A percentile compares a stretch with the other conserved stretches of the same genome.
Conservation (phyloP, 2,329 filamentous ascomycete genomes). For the Periconia sp. region DNA sequence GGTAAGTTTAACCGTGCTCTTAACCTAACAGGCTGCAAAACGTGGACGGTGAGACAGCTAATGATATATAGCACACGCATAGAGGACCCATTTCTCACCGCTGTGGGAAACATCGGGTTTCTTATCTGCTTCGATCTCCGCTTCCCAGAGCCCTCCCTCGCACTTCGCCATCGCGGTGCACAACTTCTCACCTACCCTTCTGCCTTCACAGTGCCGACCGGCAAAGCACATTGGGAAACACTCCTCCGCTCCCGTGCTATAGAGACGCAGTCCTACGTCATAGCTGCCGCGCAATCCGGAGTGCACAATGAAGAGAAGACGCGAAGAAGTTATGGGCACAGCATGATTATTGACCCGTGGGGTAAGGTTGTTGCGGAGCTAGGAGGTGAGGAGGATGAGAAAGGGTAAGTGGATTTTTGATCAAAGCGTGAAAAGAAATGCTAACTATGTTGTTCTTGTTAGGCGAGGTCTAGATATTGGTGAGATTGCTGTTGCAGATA, state of each 20-base stretch:
- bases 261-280: slow-evolving; percentile 85
- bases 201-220: slow-evolving; percentile 88
- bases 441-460: slow-evolving; percentile 22
- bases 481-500: slow-evolving; percentile 56
- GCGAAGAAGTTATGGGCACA: slow-evolving; percentile 82
- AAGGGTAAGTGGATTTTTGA: slow-evolving; percentile 35
- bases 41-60: too few relatives aligned
- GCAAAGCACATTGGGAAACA: slow-evolving; percentile 83
- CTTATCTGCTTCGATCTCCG: slow-evolving; percentile 92
- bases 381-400: slow-evolving; percentile 56
- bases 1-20: too few relatives aligned
- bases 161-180: slow-evolving; percentile 69
- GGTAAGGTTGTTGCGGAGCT: slow-evolving; percentile 74
- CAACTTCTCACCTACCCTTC: slow-evolving; percentile 86
- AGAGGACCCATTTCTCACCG: slow-evolving; percentile 72
- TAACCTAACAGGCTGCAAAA: too few relatives aligned
- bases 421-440: not conserved
- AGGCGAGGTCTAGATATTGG: slow-evolving; percentile 42
- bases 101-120: slow-evolving; percentile 76
- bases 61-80: slow-evolving; percentile 56
- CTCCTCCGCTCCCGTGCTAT: slow-evolving; percentile 82
- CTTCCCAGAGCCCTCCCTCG: slow-evolving; percentile 76
- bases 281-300: slow-evolving; percentile 82
- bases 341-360: slow-evolving; percentile 87
- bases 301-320: slow-evolving; percentile 69